Conservation (phyloP, 2,329 filamentous ascomycete species). For the Onygena corvina region DNA sequence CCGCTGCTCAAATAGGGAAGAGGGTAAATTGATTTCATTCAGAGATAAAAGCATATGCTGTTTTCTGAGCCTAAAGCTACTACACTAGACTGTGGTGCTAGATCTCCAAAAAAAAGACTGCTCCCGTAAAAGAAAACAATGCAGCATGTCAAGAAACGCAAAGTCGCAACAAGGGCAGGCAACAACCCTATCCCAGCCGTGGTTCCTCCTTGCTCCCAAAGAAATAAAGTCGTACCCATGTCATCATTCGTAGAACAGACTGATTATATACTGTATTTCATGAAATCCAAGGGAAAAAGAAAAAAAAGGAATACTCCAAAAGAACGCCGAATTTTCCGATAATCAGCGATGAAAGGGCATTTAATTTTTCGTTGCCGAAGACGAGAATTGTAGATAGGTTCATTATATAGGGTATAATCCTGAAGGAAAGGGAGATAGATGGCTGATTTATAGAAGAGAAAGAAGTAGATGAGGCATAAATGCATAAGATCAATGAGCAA, state of each 20-base stretch:
- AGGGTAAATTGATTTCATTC: not conserved
- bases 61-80: slow-evolving; percentile 1
- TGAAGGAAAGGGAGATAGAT: not conserved
- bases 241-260: slow-evolving; percentile 3
- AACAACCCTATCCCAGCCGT: not conserved
- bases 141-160: not conserved
- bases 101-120: not conserved
- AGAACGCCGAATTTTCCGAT: not conserved
- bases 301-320: not conserved
- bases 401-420: slow-evolving; percentile 7
- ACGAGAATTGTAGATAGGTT: slow-evolving; percentile 1
- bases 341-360: not conserved
- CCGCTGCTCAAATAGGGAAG: too few relatives aligned
- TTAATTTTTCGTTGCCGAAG: slow-evolving; percentile 4
- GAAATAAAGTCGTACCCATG: slow-evolving; percentile 3
- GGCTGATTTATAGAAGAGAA: slow-evolving; percentile 4
- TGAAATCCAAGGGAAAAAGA: not conserved
- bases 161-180: not conserved
- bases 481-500: slow-evolving; percentile 3
- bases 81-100: not conserved
- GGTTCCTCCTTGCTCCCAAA: not conserved
- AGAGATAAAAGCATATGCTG: not conserved
- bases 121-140: not conserved
- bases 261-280: slow-evolving; percentile 5
- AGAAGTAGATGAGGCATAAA: slow-evolving; percentile 5